Evolutionary conservation across 2,329 filamentous ascomycete genomes (phyloP), one percentile per base, ranked within the genome.

Genomic region (Arthroderma uncinatum): DNA sequence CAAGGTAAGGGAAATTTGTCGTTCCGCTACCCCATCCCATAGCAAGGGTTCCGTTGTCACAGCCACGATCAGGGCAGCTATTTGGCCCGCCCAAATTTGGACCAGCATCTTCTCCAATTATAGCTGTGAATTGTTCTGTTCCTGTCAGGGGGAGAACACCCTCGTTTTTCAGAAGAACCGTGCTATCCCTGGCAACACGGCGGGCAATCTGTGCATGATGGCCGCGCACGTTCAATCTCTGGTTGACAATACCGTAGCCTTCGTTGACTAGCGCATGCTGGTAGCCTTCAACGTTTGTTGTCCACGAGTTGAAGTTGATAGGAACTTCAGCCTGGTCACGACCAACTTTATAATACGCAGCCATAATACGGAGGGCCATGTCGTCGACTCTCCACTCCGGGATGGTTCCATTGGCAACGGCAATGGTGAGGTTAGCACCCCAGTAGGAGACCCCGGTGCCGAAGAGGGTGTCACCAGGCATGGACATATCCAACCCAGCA

Each of bases 221-320:
- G 42, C 73, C 79, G 56, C 84, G 87, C n/a, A 95, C 92, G 66
- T 96, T 84, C 23, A 95, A 82, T 62, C 91, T 88, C 64, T 83
- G 79, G 72, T 96, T 88, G 74, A 95, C 79, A 63, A 85, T 79
- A 55, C 82, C 79, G 63, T 79, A 81, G 53, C 81, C 81, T 58
- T 84, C 76, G 23, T 80, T 71, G 10, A 81, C 85, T 8, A 79
- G 80, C 54, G 71, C 77, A 67, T 95, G 84, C 53, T 82, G 66
- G 58, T 82, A 86, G 44, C 86, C 87, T 63, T 81, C 86, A 0
- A 87, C 91, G 64, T 92, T 84, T 1, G 77, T 73, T 0, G 85
- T 89, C 92, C 92, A 97, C 4, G 89, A 89, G 64, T 86, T 85
- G 73, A 96, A 95, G 78, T 91, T 97, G 70, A 87, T 83, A 42